Evolutionary conservation across 2,329 filamentous ascomycete genomes (phyloP).

Genomic region (Colletotrichum somersetense): DNA sequence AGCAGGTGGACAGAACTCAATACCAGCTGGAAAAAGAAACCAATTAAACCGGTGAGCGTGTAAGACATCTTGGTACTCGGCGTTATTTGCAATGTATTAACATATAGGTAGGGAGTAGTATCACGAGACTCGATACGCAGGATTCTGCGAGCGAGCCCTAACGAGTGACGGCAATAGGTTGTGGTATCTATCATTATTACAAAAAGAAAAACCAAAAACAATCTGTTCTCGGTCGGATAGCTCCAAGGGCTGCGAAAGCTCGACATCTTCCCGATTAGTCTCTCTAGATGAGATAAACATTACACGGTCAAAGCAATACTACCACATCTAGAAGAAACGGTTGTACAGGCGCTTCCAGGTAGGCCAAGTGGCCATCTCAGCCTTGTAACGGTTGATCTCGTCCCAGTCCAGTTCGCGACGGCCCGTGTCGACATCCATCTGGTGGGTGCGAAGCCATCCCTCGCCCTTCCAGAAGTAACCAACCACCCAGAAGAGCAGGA

Average conservation of each 20-base stretch:
- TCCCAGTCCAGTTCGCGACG: conserved; percentile 43
- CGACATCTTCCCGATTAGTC: neutral
- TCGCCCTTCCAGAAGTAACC: conserved; percentile 42
- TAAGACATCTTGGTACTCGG: neutral
- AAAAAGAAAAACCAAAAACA: neutral
- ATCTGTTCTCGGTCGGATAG: neutral
- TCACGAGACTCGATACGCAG: neutral
- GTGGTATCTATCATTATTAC: conserved; percentile 19
- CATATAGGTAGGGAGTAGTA: neutral
- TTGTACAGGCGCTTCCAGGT: conserved; percentile 39
- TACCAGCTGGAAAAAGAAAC: accelerated
- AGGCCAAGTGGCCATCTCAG: conserved; percentile 32
- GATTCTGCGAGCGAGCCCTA: neutral
- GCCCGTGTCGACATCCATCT: conserved; percentile 43
- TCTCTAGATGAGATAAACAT: neutral
- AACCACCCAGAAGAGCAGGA: conserved; percentile 39
- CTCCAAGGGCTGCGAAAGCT: neutral
- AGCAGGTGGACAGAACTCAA: accelerated
- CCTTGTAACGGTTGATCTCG: conserved; percentile 38
- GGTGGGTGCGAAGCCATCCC: conserved; percentile 42
- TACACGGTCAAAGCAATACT: neutral
- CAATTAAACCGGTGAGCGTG: neutral
- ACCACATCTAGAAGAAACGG: conserved; percentile 26
- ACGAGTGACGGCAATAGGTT: neutral
- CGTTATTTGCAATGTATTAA: neutral